phyloP scores from a whole-genome alignment of 192 early-diverging fungal genomes.

The Backusella australiensis region DNA sequence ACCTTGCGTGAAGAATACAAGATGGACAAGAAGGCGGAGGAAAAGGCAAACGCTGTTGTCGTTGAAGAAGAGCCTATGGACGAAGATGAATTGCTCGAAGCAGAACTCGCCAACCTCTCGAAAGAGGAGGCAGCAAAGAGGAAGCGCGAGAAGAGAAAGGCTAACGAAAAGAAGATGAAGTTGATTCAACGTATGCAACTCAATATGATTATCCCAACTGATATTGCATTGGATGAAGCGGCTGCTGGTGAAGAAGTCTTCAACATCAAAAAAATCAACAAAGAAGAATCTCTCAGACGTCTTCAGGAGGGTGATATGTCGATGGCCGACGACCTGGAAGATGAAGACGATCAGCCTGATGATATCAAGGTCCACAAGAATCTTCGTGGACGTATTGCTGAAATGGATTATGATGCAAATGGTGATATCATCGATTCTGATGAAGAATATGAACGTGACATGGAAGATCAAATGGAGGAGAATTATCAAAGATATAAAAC shows the following conservation, averaged over 20 bases:
- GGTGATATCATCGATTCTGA: slow-evolving; percentile 17
- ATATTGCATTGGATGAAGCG: slow-evolving; percentile 71
- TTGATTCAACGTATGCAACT: slow-evolving; percentile 74
- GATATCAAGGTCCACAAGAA: slow-evolving; percentile 15
- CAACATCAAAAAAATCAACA: slow-evolving; percentile 46
- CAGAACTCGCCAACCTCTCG: slow-evolving; percentile 44
- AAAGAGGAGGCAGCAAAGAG: slow-evolving; percentile 46
- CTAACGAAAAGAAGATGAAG: slow-evolving; percentile 69
- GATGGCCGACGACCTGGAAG: slow-evolving; percentile 62
- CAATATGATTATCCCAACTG: slow-evolving; percentile 74
- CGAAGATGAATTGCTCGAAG: slow-evolving; percentile 57
- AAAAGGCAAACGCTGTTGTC: slow-evolving; percentile 35
- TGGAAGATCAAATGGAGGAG: slow-evolving; percentile 45
- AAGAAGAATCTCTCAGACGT: slow-evolving; percentile 45
- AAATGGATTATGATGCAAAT: slow-evolving; percentile 19
- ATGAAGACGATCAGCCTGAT: slow-evolving; percentile 22
- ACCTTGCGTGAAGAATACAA: slow-evolving; percentile 59
- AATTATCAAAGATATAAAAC: slow-evolving; percentile 72
- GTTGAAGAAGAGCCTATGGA: slow-evolving; percentile 47
- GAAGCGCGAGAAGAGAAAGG: slow-evolving; percentile 58
- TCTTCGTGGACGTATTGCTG: slow-evolving; percentile 14
- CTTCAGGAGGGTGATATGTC: slow-evolving; percentile 58
- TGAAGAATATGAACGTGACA: slow-evolving; percentile 23
- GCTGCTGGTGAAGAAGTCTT: slow-evolving; percentile 60
- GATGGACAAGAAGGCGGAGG: slow-evolving; percentile 49